Percentiles rank a stretch among this genome's conserved stretches.
These are phyloP conservation scores for Ascochyta clinopodiicola DNA, from an alignment of 2,329 filamentous ascomycete genomes.

Conservation along the genomic window DNA sequence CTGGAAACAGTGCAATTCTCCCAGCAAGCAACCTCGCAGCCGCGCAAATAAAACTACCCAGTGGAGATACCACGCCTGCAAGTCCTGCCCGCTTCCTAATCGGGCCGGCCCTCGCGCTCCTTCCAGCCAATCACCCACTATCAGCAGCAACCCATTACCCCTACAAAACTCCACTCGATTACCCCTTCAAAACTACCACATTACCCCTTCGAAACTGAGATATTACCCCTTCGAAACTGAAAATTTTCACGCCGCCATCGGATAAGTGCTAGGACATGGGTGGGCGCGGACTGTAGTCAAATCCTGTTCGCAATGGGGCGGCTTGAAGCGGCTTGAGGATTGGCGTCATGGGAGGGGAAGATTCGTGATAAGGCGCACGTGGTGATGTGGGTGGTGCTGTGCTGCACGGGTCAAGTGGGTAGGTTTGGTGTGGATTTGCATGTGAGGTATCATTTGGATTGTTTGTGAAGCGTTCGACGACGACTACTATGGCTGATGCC, in stretches of 20 bases:
- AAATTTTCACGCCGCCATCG: constrained; percentile 28
- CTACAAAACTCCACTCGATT: constrained; percentile 27
- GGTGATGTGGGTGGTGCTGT: no score
- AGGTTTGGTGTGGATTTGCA: no score
- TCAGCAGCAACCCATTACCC: constrained; percentile 11
- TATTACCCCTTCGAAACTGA: constrained; percentile 49
- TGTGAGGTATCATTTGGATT: no score
- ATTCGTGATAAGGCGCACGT: not conserved
- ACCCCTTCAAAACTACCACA: constrained; percentile 39
- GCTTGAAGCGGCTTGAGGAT: not conserved
- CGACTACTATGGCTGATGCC: no score
- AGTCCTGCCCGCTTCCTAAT: constrained; percentile 17
- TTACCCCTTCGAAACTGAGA: constrained; percentile 19
- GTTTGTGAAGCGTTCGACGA: no score
- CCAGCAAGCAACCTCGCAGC: no score
- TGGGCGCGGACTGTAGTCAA: not conserved
- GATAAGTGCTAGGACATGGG: not conserved
- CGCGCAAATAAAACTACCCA: not conserved
- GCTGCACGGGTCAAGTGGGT: no score
- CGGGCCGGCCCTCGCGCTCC: constrained; percentile 18
- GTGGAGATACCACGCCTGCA: not conserved
- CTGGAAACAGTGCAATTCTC: no score
- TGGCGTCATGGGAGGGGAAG: constrained; percentile 8
- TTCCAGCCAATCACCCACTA: constrained; percentile 17
- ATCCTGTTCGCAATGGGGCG: not conserved